Evolutionary conservation across 108 stramenopile genomes (phyloP), one percentile per base, ranked within the genome.

Genomic region (Cylindrotheca closterium): DNA sequence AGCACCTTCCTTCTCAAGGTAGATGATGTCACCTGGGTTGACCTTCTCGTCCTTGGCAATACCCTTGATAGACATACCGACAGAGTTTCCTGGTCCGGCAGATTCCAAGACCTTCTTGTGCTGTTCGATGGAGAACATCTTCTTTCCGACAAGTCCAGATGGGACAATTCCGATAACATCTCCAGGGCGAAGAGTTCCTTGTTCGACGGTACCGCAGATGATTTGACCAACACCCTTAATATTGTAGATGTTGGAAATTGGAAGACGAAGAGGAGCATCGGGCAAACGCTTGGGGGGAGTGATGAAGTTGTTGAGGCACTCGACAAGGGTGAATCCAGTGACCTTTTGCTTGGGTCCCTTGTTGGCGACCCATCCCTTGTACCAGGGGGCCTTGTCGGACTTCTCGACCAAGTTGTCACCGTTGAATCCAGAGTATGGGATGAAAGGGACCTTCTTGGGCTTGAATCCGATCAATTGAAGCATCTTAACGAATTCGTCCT

Each of bases 11-110:
- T 80, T 80, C 56, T 83, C 80, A 28, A 78, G 69, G 80, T 77
- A 85, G 82, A 88, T 85, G 68, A 88, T 83, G 60, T 88, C 87
- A 57, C 87, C 87, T 52, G 84, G 80, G 46, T 69, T 45, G 58
- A 83, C 83, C 82, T 83, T 85, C 67, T 85, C 87, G 53, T 88
- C 87, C 78, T 88, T 83, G 69, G 75, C 71, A 65, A 87, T 82
- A 74, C 83, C 83, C 82, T 88, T 88, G 79, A 88, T 80, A 71
- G 87, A 88, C 37, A 88, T 74, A 79, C 87, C 87, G 51, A 88
- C 84, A 33, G 87, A 88, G 82, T 88, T 82, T 52, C 87, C 87
- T 19, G 87, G 87, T 47, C 73, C 70, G 58, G 83, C 87, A 37
- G 73, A 71, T 2, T 82, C 82, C 30, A 85, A 81, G 49, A 75